Conservation (phyloP, 805 yeast species). For the Metahyphopichia silvanorum region DNA sequence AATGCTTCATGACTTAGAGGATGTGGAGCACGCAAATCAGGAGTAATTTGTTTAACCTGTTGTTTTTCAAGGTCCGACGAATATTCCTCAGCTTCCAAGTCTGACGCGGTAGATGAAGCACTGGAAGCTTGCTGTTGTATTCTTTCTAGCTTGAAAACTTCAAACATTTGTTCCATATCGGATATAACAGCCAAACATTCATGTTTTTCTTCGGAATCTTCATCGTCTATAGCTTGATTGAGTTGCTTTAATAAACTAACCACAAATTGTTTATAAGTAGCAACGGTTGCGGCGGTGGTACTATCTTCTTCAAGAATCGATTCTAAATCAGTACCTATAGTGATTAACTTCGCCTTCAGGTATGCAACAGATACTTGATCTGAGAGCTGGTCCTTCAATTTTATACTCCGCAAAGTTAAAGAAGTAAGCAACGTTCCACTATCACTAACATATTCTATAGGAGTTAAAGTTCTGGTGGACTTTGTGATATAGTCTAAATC, state of each 20-base stretch:
- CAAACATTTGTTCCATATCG: constrained; percentile 75
- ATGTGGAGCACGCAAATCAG: constrained; percentile 1
- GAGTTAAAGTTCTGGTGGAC: constrained; percentile 37
- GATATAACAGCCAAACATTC: constrained; percentile 66
- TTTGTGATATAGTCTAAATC: constrained; percentile 48
- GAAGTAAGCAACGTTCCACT: constrained; percentile 49
- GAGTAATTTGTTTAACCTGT: not conserved
- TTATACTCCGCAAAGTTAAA: constrained; percentile 42
- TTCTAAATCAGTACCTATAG: constrained; percentile 63
- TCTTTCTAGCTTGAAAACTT: constrained; percentile 41
- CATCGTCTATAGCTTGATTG: constrained; percentile 48
- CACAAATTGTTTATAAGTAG: constrained; percentile 56
- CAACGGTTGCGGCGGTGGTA: constrained; percentile 14
- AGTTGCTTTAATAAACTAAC: constrained; percentile 56
- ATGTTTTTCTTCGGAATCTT: constrained; percentile 56
- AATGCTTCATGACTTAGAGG: constrained; percentile 5
- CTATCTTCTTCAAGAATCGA: constrained; percentile 40
- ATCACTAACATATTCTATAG: constrained; percentile 50
- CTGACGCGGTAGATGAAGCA: not conserved
- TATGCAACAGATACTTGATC: constrained; percentile 56
- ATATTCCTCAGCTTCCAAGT: not conserved
- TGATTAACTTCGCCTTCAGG: constrained; percentile 61
- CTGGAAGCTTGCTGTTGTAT: constrained; percentile 14
- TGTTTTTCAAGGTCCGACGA: not conserved
- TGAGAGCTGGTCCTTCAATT: constrained; percentile 47